phyloP scores from a whole-genome alignment of 345 rosid genomes.

The Alliaria petiolata region DNA sequence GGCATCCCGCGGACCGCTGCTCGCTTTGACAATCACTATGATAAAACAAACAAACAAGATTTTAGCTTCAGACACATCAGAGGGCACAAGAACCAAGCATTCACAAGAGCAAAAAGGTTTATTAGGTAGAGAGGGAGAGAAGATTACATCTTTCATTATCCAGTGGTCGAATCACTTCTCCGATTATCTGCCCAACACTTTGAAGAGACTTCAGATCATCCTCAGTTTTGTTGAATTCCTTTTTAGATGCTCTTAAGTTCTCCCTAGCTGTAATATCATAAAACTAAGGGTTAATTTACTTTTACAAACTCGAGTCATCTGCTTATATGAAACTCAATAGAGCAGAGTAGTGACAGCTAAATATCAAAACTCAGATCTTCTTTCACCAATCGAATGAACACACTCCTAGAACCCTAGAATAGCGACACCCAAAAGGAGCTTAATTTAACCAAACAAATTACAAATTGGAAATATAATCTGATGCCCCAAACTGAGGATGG shows the following conservation, averaged over 20 bases:
- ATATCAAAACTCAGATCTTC: slow-evolving; percentile 10
- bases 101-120: neutral
- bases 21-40: slow-evolving; percentile 54
- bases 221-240: slow-evolving; percentile 95
- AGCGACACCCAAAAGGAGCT: neutral
- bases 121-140: neutral
- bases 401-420: slow-evolving; percentile 5
- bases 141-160: slow-evolving; percentile 69
- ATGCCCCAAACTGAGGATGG: neutral
- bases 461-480: neutral
- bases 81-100: neutral
- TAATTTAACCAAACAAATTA: neutral
- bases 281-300: neutral
- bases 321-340: neutral
- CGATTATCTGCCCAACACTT: slow-evolving; percentile 98
- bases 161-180: slow-evolving; percentile 93
- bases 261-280: slow-evolving; percentile 64
- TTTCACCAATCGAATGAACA: neutral
- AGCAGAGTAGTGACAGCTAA: neutral
- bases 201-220: slow-evolving; percentile 99
- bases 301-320: neutral
- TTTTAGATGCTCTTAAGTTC: slow-evolving; percentile 71
- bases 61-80: neutral
- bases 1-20: slow-evolving; percentile 62
- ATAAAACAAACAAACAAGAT: neutral